Evolutionary conservation across 805 yeast genomes (phyloP).

Genomic region (Yarrowia keelungensis): DNA sequence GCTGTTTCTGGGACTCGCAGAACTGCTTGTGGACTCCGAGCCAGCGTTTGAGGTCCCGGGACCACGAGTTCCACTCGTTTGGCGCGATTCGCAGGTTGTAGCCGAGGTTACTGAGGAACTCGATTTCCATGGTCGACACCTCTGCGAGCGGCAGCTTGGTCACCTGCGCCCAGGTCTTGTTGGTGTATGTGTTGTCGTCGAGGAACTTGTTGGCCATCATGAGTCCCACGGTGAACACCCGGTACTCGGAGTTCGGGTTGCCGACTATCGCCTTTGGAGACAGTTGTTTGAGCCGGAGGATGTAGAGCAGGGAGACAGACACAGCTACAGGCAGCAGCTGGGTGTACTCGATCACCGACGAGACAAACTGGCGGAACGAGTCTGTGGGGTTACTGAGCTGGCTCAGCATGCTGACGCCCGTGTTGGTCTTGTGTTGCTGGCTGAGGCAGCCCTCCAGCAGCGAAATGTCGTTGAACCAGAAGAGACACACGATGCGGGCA

Average conservation of each 20-base stretch:
- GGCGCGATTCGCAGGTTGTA: conserved; percentile 60
- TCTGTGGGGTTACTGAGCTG: conserved; percentile 42
- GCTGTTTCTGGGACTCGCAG: background rate
- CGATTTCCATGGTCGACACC: conserved; percentile 70
- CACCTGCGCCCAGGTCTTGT: conserved; percentile 90
- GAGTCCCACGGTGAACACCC: conserved; percentile 64
- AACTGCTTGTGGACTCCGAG: conserved; percentile 8
- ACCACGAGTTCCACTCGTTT: conserved; percentile 47
- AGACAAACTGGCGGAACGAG: conserved; percentile 47
- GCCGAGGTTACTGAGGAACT: conserved; percentile 65
- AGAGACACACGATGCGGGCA: conserved; percentile 48
- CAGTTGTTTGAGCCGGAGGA: conserved; percentile 46
- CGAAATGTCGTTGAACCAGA: conserved; percentile 47
- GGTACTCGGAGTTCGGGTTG: conserved; percentile 50
- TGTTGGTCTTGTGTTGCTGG: background rate
- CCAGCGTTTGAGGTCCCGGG: conserved; percentile 24
- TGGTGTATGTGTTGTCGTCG: conserved; percentile 92
- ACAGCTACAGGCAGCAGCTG: conserved; percentile 48
- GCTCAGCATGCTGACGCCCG: background rate
- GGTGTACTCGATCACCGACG: conserved; percentile 46
- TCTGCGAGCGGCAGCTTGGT: conserved; percentile 67
- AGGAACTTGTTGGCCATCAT: conserved; percentile 88
- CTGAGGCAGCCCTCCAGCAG: conserved; percentile 34
- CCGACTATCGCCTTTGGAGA: conserved; percentile 44
- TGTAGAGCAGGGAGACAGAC: conserved; percentile 49